phyloP scores from a whole-genome alignment of 2,329 filamentous ascomycete species.

The Scortechinia acanthostroma region DNA sequence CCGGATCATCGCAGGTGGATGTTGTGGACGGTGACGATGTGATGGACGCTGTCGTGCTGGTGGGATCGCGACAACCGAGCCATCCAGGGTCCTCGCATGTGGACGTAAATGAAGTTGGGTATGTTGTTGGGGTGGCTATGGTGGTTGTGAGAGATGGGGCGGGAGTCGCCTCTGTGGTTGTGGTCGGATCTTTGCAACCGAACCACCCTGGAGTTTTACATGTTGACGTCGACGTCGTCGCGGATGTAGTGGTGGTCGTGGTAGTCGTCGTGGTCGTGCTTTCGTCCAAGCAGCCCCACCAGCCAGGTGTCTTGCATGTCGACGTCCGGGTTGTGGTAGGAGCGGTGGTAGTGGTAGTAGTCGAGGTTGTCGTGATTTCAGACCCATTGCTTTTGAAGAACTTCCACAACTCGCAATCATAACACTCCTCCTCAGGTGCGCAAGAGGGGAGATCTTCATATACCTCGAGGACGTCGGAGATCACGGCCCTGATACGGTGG shows the following conservation, averaged over 20 bases:
- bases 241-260: constrained; percentile 3
- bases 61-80: background rate
- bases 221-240: constrained; percentile 39
- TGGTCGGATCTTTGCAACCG: constrained; percentile 49
- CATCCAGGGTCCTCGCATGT: constrained; percentile 5
- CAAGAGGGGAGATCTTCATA: constrained; percentile 79
- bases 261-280: constrained; percentile 39
- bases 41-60: background rate
- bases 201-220: constrained; percentile 62
- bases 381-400: constrained; percentile 90
- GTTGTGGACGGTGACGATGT: background rate
- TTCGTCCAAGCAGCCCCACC: constrained; percentile 77
- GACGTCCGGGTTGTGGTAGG: constrained; percentile 56
- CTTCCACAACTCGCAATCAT: constrained; percentile 89
- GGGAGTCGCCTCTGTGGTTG: constrained; percentile 24
- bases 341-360: constrained; percentile 40
- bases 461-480: constrained; percentile 75
- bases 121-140: constrained; percentile 7
- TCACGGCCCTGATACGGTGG: constrained; percentile 83
- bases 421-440: constrained; percentile 69
- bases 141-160: constrained; percentile 17
- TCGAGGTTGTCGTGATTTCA: constrained; percentile 61
- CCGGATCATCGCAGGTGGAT: background rate
- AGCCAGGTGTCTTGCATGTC: constrained; percentile 85
- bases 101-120: constrained; percentile 7